Percentiles rank a stretch among this genome's conserved stretches.
Conservation (phyloP, 441 rosid species). For the Sinapis alba region DNA sequence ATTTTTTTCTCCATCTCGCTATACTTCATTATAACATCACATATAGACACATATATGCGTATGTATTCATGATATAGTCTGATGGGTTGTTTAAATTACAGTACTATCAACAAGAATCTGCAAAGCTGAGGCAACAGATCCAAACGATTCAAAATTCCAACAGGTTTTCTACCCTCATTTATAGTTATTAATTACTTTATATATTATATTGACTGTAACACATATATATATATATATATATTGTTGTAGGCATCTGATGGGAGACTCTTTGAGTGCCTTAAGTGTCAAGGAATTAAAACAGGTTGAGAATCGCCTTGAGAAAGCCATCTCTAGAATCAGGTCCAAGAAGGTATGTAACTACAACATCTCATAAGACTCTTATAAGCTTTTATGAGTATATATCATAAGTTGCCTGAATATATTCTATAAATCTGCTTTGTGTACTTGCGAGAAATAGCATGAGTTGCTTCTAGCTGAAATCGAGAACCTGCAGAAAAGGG, state of each 20-base stretch:
- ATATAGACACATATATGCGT: background rate
- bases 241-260: constrained; percentile 79
- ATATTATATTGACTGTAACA: background rate
- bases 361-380: background rate
- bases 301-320: constrained; percentile 92
- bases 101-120: constrained; percentile 98
- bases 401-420: background rate
- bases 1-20: background rate
- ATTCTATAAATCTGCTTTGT: background rate
- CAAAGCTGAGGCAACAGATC: constrained; percentile 90
- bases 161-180: constrained; percentile 51
- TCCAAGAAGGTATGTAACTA: constrained; percentile 77
- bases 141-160: constrained; percentile 91
- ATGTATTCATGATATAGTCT: background rate
- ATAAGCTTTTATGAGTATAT: background rate
- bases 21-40: background rate
- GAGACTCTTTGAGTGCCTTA: constrained; percentile 80
- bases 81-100: constrained; percentile 25
- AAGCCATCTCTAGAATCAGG: constrained; percentile 90
- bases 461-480: constrained; percentile 94
- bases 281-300: constrained; percentile 94
- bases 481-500: constrained; percentile 91
- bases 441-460: constrained; percentile 58
- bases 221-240: background rate
- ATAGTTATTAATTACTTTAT: background rate